A percentile compares a stretch with the other conserved stretches of the same genome.
Conservation (phyloP, 495 filamentous ascomycete species). For the Lepidopterella palustris region DNA sequence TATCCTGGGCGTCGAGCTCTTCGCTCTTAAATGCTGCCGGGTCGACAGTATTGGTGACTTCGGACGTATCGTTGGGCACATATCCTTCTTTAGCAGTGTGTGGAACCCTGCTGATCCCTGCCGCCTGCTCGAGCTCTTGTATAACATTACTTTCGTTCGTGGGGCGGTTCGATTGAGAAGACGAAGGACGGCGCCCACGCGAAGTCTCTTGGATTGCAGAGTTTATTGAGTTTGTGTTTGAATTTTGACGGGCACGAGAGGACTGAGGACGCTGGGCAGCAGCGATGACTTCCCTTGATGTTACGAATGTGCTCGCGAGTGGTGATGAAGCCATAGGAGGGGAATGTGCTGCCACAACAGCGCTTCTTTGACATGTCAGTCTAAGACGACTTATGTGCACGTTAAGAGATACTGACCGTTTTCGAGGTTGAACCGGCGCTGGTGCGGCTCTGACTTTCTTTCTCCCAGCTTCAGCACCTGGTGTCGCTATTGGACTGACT, state of each 20-base stretch:
- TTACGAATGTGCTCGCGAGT: constrained; percentile 56
- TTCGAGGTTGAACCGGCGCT: constrained; percentile 64
- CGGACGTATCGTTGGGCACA: constrained; percentile 33
- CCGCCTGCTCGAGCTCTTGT: constrained; percentile 22
- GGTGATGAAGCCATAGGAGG: constrained; percentile 70
- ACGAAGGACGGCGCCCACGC: constrained; percentile 49
- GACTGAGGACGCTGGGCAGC: constrained; percentile 25
- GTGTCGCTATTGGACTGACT: constrained; percentile 56
- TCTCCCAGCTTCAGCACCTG: constrained; percentile 52
- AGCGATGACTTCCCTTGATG: constrained; percentile 35
- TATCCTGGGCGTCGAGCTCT: constrained; percentile 16
- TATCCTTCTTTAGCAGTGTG: constrained; percentile 10
- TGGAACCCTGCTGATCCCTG: constrained; percentile 11
- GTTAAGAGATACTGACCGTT: constrained; percentile 23
- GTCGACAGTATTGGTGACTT: constrained; percentile 1
- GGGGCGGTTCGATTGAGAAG: constrained; percentile 27
- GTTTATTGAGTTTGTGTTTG: constrained; percentile 21
- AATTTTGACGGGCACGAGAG: constrained; percentile 27
- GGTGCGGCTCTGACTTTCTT: constrained; percentile 60
- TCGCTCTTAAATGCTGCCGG: constrained; percentile 26
- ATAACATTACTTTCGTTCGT: constrained; percentile 19
- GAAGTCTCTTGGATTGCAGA: constrained; percentile 44
- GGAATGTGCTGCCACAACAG: constrained; percentile 50
- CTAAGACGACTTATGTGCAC: neutral
- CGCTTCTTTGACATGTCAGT: constrained; percentile 17